A percentile compares a stretch with the other conserved stretches of the same genome.
Evolutionary conservation across 345 rosid genomes (phyloP).

Genomic region (Cardamine resedifolia): DNA sequence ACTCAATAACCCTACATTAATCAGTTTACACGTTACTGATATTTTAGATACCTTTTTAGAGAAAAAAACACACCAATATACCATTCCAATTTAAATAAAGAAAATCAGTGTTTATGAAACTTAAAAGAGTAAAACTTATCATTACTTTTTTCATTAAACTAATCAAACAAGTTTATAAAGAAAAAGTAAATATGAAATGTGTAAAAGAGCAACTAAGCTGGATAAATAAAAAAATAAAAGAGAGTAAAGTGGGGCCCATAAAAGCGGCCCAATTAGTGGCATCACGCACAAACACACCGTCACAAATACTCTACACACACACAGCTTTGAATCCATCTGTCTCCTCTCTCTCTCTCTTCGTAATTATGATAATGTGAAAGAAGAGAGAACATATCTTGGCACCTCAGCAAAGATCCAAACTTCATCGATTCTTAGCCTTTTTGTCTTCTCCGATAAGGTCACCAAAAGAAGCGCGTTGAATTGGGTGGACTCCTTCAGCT

Average conservation of each 20-base stretch:
- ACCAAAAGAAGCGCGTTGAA: background rate
- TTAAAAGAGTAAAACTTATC: conserved; percentile 6
- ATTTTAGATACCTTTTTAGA: background rate
- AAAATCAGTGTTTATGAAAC: conserved; percentile 1
- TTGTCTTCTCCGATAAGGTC: conserved; percentile 29
- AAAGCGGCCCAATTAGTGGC: conserved; percentile 41
- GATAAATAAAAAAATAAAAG: background rate
- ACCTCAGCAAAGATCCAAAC: conserved; percentile 39
- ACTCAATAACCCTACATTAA: background rate
- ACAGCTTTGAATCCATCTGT: conserved; percentile 39
- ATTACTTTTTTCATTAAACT: background rate
- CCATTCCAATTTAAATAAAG: background rate
- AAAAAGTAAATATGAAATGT: background rate
- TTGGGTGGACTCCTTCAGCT: background rate
- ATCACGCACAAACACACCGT: conserved; percentile 40
- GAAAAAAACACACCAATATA: background rate
- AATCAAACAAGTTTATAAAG: background rate
- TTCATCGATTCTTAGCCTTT: conserved; percentile 13
- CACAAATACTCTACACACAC: conserved; percentile 33
- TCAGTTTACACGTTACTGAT: background rate
- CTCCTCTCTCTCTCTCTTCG: conserved; percentile 30
- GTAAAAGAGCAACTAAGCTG: background rate
- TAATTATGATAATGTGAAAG: conserved; percentile 36
- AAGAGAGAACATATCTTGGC: conserved; percentile 33
- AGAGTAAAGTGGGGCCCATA: conserved; percentile 29